A percentile compares a stretch with the other conserved stretches of the same genome.
phyloP scores from a whole-genome alignment of 352 stramenopile genomes.

The Globisporangium takayamanum region DNA sequence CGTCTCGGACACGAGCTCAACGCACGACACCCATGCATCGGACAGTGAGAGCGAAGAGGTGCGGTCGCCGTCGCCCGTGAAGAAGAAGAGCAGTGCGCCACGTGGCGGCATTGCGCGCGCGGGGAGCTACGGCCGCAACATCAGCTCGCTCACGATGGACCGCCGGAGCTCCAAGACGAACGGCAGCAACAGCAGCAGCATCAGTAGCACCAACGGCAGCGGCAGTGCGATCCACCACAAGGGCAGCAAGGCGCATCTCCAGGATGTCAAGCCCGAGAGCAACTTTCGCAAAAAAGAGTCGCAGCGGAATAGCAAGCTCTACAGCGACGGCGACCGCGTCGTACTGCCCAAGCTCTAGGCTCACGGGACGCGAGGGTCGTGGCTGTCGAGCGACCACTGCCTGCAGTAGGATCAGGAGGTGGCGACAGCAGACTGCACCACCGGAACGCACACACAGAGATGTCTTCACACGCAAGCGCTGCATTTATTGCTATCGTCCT shows the following conservation, averaged over 20 bases:
- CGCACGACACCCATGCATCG: conserved; percentile 19
- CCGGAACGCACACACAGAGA: too few relatives aligned
- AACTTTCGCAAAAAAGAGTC: conserved; percentile 33
- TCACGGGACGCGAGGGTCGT: not conserved
- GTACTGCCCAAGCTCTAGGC: conserved; percentile 44
- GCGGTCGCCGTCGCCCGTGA: conserved; percentile 37
- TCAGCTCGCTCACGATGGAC: conserved; percentile 21
- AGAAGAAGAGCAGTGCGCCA: conserved; percentile 50
- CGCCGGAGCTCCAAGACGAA: conserved; percentile 44
- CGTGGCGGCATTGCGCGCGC: conserved; percentile 23
- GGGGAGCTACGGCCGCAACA: conserved; percentile 29
- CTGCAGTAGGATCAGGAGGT: not conserved
- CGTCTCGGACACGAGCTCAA: conserved; percentile 8
- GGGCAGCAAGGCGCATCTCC: conserved; percentile 9
- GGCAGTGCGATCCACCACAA: conserved; percentile 1
- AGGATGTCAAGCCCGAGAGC: conserved; percentile 10
- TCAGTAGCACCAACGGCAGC: not conserved
- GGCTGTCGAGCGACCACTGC: too few relatives aligned
- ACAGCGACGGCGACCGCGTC: conserved; percentile 28
- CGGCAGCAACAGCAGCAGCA: not conserved
- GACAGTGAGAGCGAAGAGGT: conserved; percentile 29
- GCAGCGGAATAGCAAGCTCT: conserved; percentile 37
- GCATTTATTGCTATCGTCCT: not conserved
- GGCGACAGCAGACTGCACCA: not conserved
- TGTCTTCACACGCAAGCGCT: too few relatives aligned